Evolutionary conservation across 306 rosid genomes (phyloP), one percentile per base, ranked within the genome.

Genomic region (Vicia faba): DNA sequence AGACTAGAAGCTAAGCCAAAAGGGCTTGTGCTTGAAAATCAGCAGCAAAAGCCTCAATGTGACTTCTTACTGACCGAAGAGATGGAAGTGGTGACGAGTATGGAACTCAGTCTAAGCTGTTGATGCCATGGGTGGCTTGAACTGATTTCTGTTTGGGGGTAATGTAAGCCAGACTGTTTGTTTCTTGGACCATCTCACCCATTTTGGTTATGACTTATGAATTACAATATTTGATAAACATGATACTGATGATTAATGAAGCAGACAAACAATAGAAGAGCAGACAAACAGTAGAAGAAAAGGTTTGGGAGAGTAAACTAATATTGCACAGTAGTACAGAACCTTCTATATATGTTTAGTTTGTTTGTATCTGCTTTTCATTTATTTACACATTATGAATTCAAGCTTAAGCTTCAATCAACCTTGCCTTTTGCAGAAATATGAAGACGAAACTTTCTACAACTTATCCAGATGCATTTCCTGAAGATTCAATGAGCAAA

Each of bases 381-480:
- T 20, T 57, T 61, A 46, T 62, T 56, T 48, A 4, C 26, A 31
- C 26, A 31, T 54, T 26, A 6, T 44, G 31, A 43, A 12, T 23
- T 66, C 8, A 8, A 8, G 10, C 23, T 61, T 12, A 49, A 57
- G 35, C 43, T 75, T 60, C 59, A 18, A 33, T 71, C 14, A 53
- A 26, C 57, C 46, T 44, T 13, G 33, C 26, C 59, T 8, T 71
- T 44, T 4, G 74, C 84, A 93, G 98, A 82, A 84, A 77, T 84
- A 89, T 90, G 90, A 89, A 88, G 82, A 88, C 90, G 4, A 89
- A 82, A 81, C 74, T 93, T 69, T 72, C 79, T 68, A 82, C 88
- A 10, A 80, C 86, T 16, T 90, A 88, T 74, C 99, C 97, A 2
- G 96, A 90, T 50, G 99, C 95, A 15, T 90, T 90, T 80, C 85